A percentile compares a stretch with the other conserved stretches of the same genome.
These are phyloP conservation scores for Malbranchea zuffiana DNA, from an alignment of 2,329 filamentous ascomycete genomes.

Conservation along the genomic window DNA sequence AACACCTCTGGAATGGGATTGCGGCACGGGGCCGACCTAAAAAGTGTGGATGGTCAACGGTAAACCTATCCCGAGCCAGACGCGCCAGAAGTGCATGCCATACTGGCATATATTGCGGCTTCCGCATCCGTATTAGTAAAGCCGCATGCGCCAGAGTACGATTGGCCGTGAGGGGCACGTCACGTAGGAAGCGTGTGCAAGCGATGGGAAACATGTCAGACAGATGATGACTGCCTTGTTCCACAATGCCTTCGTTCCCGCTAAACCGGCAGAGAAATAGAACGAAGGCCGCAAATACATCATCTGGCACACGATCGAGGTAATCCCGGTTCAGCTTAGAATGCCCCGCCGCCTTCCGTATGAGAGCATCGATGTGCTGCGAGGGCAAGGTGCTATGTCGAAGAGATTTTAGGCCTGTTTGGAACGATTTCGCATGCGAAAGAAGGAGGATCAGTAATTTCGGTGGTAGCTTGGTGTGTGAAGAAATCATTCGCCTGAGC, in stretches of 20 bases:
- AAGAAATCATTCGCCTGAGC: slow-evolving; percentile 39
- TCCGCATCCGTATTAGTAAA: slow-evolving; percentile 24
- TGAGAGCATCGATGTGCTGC: slow-evolving; percentile 18
- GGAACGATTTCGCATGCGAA: slow-evolving; percentile 30
- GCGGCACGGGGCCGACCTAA: neutral
- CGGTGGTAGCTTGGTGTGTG: slow-evolving; percentile 34
- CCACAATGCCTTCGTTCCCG: neutral
- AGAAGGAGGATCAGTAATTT: slow-evolving; percentile 42
- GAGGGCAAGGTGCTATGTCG: slow-evolving; percentile 25
- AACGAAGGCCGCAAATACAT: slow-evolving; percentile 37
- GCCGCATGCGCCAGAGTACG: slow-evolving; percentile 29
- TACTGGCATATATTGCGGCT: slow-evolving; percentile 22
- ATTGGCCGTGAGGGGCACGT: too few relatives aligned
- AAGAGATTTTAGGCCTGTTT: slow-evolving; percentile 35
- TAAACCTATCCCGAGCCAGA: slow-evolving; percentile 16
- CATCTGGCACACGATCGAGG: slow-evolving; percentile 24
- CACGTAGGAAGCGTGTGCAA: too few relatives aligned
- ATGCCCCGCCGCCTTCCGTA: neutral
- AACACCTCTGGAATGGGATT: slow-evolving; percentile 22
- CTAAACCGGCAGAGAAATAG: slow-evolving; percentile 29
- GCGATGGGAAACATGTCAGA: too few relatives aligned
- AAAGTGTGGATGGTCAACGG: slow-evolving; percentile 3
- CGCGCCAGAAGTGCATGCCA: slow-evolving; percentile 29
- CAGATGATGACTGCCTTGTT: too few relatives aligned
- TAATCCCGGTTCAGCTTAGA: slow-evolving; percentile 6